Conservation (phyloP, 2,329 filamentous ascomycete species). For the Davidsoniella neocaledoniae region DNA sequence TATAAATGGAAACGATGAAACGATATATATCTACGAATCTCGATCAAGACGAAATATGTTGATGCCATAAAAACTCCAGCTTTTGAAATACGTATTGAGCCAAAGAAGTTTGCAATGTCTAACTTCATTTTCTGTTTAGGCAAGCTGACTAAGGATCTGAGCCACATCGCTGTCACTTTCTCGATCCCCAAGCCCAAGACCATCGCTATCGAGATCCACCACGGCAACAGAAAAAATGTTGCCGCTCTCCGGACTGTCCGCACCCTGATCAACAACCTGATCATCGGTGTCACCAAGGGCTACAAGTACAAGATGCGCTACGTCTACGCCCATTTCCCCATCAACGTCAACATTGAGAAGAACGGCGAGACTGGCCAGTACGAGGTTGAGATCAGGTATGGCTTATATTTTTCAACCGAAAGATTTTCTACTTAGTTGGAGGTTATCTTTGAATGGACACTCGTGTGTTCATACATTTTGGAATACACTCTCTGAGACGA, state of each 20-base stretch:
- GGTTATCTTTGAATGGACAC: background rate
- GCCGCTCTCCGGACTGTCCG: conserved; percentile 96
- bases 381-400: conserved; percentile 95
- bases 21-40: too few relatives aligned
- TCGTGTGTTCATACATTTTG: background rate
- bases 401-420: background rate
- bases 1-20: too few relatives aligned
- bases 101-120: background rate
- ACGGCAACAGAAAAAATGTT: conserved; percentile 94
- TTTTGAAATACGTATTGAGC: too few relatives aligned
- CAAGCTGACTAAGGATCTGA: conserved; percentile 93
- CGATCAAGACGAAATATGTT: too few relatives aligned
- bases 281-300: conserved; percentile 95
- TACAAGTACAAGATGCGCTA: conserved; percentile 99
- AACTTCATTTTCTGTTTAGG: conserved; percentile 30
- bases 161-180: conserved; percentile 94
- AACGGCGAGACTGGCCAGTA: conserved; percentile 73
- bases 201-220: conserved; percentile 97
- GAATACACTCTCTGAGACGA: background rate
- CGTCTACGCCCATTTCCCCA: conserved; percentile 99
- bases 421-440: background rate
- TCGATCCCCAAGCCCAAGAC: conserved; percentile 66
- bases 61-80: too few relatives aligned
- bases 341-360: conserved; percentile 99
- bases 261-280: conserved; percentile 96